A percentile compares a stretch with the other conserved stretches of the same genome.
Evolutionary conservation across 2,329 filamentous ascomycete species (phyloP).

Genomic region (Zasmidium citrigriseum): DNA sequence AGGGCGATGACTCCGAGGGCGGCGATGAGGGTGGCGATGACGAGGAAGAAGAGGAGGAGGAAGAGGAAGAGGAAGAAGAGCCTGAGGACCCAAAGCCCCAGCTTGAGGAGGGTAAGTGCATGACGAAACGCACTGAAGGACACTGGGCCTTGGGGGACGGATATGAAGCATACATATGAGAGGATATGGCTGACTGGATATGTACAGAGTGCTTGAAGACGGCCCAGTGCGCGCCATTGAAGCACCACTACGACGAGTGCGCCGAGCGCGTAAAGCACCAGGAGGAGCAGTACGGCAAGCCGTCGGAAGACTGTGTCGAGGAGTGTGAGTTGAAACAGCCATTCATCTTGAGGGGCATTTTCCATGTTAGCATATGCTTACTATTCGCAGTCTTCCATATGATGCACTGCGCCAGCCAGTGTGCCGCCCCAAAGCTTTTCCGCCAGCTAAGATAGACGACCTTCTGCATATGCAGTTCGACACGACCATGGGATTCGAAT

Average conservation of each 20-base stretch:
- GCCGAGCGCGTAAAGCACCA: slow-evolving; percentile 84
- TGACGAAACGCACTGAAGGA: not conserved
- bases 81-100: slow-evolving; percentile 81
- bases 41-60: slow-evolving; percentile 72
- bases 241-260: slow-evolving; percentile 99
- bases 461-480: not conserved
- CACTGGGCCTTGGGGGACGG: not conserved
- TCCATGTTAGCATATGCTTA: too few relatives aligned
- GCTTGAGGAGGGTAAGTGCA: slow-evolving; percentile 81
- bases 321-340: slow-evolving; percentile 73
- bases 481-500: not conserved
- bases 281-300: slow-evolving; percentile 71
- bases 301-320: slow-evolving; percentile 95
- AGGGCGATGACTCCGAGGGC: slow-evolving; percentile 45
- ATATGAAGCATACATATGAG: not conserved
- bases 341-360: not conserved
- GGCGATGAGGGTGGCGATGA: slow-evolving; percentile 62
- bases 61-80: slow-evolving; percentile 83
- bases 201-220: slow-evolving; percentile 83
- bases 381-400: slow-evolving; percentile 85
- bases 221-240: slow-evolving; percentile 77
- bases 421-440: slow-evolving; percentile 96
- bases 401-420: slow-evolving; percentile 88
- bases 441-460: slow-evolving; percentile 75
- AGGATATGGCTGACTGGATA: not conserved